Conservation (phyloP, 805 yeast species). For the Kodamaea fukazawae region DNA sequence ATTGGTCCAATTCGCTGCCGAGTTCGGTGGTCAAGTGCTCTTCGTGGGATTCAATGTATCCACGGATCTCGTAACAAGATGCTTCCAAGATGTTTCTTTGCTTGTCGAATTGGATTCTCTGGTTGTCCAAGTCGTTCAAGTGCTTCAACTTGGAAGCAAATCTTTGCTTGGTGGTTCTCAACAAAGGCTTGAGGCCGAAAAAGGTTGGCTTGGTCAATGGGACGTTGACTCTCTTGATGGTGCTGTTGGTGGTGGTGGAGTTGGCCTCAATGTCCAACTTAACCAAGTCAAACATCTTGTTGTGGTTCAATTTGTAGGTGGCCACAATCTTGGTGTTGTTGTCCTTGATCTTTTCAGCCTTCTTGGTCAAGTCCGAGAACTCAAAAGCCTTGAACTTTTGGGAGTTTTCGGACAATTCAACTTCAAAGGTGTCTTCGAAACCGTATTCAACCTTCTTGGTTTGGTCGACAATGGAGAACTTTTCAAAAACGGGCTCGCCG, state of each 20-base stretch:
- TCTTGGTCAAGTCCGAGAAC: conserved; percentile 23
- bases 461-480: conserved; percentile 41
- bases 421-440: conserved; percentile 26
- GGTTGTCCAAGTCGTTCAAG: conserved; percentile 55
- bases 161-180: conserved; percentile 39
- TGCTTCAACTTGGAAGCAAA: conserved; percentile 48
- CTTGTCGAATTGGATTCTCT: conserved; percentile 52
- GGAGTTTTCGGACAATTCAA: conserved; percentile 41
- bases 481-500: conserved; percentile 41
- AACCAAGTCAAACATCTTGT: conserved; percentile 49
- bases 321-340: conserved; percentile 32
- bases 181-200: conserved; percentile 31
- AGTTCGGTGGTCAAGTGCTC: conserved; percentile 35
- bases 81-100: conserved; percentile 69
- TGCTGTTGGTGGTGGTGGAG: conserved; percentile 18
- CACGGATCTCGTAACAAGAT: conserved; percentile 66
- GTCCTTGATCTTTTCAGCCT: conserved; percentile 31
- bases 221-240: conserved; percentile 19
- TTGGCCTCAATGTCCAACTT: conserved; percentile 38
- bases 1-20: conserved; percentile 31
- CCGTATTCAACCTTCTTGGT: conserved; percentile 37
- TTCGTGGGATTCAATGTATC: conserved; percentile 53
- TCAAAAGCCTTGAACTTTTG: conserved; percentile 27
- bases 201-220: conserved; percentile 49
- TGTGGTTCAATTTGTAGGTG: conserved; percentile 44